These are phyloP conservation scores for Gossypioides kirkii DNA, from an alignment of 345 rosid genomes.

Conservation along the genomic window DNA sequence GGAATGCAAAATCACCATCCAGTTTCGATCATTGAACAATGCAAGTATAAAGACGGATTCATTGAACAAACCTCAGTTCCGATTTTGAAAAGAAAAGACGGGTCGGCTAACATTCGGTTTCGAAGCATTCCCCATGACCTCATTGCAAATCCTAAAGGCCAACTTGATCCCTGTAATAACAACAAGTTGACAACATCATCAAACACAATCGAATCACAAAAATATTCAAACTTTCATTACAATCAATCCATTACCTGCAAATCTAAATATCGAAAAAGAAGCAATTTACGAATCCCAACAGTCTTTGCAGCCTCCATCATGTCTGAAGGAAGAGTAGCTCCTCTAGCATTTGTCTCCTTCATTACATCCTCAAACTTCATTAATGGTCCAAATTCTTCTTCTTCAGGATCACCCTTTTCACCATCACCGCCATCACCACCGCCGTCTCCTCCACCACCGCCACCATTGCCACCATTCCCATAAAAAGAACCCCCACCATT, in stretches of 20 bases:
- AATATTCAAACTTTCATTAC: not conserved
- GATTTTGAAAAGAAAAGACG: conserved; percentile 80
- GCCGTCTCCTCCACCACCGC: conserved; percentile 13
- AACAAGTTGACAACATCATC: conserved; percentile 15
- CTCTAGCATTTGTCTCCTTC: conserved; percentile 61
- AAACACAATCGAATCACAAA: not conserved
- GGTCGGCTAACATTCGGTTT: conserved; percentile 88
- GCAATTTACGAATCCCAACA: conserved; percentile 58
- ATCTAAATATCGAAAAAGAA: conserved; percentile 68
- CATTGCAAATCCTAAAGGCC: conserved; percentile 66
- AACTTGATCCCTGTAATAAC: conserved; percentile 48
- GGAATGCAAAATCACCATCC: not conserved
- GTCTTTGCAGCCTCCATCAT: conserved; percentile 80
- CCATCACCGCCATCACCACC: conserved; percentile 32
- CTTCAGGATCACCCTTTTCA: conserved; percentile 48
- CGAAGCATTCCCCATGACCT: conserved; percentile 70
- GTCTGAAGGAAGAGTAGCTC: conserved; percentile 68
- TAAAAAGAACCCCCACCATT: conserved; percentile 28
- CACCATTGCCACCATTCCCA: conserved; percentile 41
- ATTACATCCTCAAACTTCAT: conserved; percentile 74
- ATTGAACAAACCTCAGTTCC: conserved; percentile 69
- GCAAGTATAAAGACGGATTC: not conserved
- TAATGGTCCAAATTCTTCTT: conserved; percentile 72
- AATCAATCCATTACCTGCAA: conserved; percentile 43
- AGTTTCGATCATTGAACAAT: not conserved